A percentile compares a stretch with the other conserved stretches of the same genome.
phyloP scores from a whole-genome alignment of 768 basidiomycete species.

The Lepiota subincarnata region DNA sequence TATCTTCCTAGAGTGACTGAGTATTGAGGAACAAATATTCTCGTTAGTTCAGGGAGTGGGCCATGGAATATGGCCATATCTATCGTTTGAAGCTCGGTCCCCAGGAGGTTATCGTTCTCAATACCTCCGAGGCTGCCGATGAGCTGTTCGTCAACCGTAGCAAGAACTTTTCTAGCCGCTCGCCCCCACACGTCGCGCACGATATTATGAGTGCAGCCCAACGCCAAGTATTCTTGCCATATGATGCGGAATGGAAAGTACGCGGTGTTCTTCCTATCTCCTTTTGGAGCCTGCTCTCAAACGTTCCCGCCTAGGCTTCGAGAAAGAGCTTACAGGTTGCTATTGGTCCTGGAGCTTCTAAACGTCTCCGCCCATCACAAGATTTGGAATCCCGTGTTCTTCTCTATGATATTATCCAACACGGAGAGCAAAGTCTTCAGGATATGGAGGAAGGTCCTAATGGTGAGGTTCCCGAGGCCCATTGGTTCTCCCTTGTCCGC shows the following conservation, averaged over 20 bases:
- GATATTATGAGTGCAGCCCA: slow-evolving; percentile 27
- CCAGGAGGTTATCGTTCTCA: slow-evolving; percentile 23
- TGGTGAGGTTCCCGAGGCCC: slow-evolving; percentile 22
- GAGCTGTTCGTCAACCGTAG: slow-evolving; percentile 23
- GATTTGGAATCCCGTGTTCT: slow-evolving; percentile 25
- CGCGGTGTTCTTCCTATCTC: neutral
- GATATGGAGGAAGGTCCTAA: slow-evolving; percentile 15
- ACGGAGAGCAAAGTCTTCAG: slow-evolving; percentile 17
- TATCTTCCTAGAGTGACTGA: neutral
- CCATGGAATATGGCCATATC: slow-evolving; percentile 24
- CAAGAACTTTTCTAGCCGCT: slow-evolving; percentile 22
- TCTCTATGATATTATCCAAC: slow-evolving; percentile 19
- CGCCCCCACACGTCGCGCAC: slow-evolving; percentile 27
- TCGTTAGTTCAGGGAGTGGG: slow-evolving; percentile 24
- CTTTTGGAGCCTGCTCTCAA: neutral
- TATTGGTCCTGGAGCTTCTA: slow-evolving; percentile 23
- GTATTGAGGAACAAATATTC: neutral
- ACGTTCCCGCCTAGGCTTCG: slow-evolving; percentile 14
- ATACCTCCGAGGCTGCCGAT: slow-evolving; percentile 21
- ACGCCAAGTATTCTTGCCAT: slow-evolving; percentile 23
- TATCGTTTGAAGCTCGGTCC: slow-evolving; percentile 23
- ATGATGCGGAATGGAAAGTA: slow-evolving; percentile 26
- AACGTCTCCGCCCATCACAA: slow-evolving; percentile 18
- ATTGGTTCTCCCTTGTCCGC: slow-evolving; percentile 26
- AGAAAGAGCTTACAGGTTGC: slow-evolving; percentile 20